Conservation (phyloP, 768 basidiomycete species). For the Hemileccinum impolitum region DNA sequence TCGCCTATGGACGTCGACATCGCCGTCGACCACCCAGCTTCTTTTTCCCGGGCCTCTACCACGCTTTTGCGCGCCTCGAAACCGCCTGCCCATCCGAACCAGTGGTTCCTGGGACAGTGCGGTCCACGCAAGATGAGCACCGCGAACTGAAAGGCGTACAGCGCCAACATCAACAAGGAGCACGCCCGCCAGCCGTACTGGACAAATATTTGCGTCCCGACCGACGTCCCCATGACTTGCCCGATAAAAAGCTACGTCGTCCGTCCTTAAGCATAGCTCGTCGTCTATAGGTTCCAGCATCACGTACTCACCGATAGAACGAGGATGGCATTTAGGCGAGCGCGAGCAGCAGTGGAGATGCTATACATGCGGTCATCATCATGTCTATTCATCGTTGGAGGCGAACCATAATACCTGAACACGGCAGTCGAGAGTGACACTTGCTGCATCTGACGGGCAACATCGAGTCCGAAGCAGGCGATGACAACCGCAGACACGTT, state of each 20-base stretch:
- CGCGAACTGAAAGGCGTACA: conserved; percentile 52
- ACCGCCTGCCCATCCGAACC: conserved; percentile 67
- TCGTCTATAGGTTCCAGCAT: background rate
- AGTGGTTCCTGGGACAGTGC: conserved; percentile 44
- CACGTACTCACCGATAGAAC: conserved; percentile 55
- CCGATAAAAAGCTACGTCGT: conserved; percentile 57
- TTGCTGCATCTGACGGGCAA: conserved; percentile 71
- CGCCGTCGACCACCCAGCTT: background rate
- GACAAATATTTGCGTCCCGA: conserved; percentile 69
- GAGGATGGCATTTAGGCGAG: conserved; percentile 74
- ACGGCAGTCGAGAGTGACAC: conserved; percentile 62
- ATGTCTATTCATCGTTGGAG: conserved; percentile 5
- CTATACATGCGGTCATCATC: conserved; percentile 13
- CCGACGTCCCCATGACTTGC: conserved; percentile 79
- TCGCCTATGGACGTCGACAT: background rate
- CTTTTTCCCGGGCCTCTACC: conserved; percentile 17
- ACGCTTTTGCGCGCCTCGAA: conserved; percentile 40
- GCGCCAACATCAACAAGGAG: conserved; percentile 57
- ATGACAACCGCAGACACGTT: conserved; percentile 70
- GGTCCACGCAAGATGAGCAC: conserved; percentile 68
- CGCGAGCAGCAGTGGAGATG: conserved; percentile 46
- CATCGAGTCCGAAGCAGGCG: conserved; percentile 66
- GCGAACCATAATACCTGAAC: conserved; percentile 39
- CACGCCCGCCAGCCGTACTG: conserved; percentile 67
- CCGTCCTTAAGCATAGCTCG: background rate